Base-by-base conservation (phyloP, 2,329 filamentous ascomycete genomes). In the Penicillium fuscoglaucum region DNA sequence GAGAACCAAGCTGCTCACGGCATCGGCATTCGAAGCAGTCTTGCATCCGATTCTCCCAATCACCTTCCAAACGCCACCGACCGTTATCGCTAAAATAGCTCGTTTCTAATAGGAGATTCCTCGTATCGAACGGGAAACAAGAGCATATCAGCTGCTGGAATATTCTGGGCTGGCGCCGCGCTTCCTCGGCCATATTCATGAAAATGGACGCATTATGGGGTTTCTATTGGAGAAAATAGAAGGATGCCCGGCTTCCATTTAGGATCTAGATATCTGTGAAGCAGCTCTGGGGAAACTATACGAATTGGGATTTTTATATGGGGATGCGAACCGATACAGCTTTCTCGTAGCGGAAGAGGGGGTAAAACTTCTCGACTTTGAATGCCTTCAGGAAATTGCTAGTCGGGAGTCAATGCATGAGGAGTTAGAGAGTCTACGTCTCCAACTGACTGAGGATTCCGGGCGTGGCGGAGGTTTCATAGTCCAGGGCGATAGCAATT, bases 281-380 rank as follows among this genome's bases (percentile, higher is more conserved):
- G 44, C 55, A 37, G 62, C 66, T 59, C 37, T 76, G 33, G 35
- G 53, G 51, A 65, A 64, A 35, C 54, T 62, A 7, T 41, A 60
- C 46, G 28, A 37, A 37, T 6, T 26, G 19, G 58, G 49, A 4
- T 40, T 75, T 45, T 28, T 74, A 31, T 73, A 77, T 64, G 72
- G 73, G 15, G 76, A 78, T 61, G 66, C 72, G 35, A 77, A 78
- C 61, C 68, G 70, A 54, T 68, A 76, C 55, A 79, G 76, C 62
- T 78, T 77, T 60, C 58, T 78, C 47, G 63, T 74, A 5, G 26
- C 39, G 49, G 49, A 33, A 19, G 39, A 8, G n/a, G 39, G 49
- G 28, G 19, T 43, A 10, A 44, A 43, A 43, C 26, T 43, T 24
- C 26, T 43, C 13, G 49, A 52, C 37, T 52, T 52, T 47, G 19